Base-by-base conservation (phyloP, 768 basidiomycete species). In the Pilatotrama ljubarskyi region DNA sequence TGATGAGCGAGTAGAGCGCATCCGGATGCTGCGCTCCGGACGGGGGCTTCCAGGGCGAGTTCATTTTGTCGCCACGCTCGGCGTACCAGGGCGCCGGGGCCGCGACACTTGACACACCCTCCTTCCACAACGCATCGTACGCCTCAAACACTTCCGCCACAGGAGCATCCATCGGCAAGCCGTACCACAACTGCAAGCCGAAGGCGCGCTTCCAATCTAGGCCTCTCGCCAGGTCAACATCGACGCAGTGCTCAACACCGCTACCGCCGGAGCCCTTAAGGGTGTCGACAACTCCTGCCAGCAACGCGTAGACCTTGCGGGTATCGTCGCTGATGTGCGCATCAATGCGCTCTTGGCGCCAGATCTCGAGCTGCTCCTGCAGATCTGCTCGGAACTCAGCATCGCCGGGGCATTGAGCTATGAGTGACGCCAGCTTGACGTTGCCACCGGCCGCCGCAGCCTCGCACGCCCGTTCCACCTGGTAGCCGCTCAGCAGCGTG, bases 191-290 rank as follows among this genome's bases (percentile, higher is more conserved):
- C 61, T 88, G 87, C 43, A 98, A 75, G 2, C 93, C 97, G 69
- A 98, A 91, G 0, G 88, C 87, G 18, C 94, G 85, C 72, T 94
- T 95, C 97, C 97, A 99, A 70, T 97, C 95, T 53, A 98, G 73
- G 0, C 84, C 90, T 52, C 86, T 77, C 17, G 85, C 78, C 5
- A 97, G 77, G 55, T 84, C 76, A 25, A 92, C 69, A 55, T 88
- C 85, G 13, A 77, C 70, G 68, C 79, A 80, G 46, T 82, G 82
- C 63, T 80, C 78, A 22, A 80, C 65, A 17, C 82, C 84, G 25
- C 77, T 77, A 2, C 82, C 82, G 61, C 74, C 78, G 50, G 78
- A 81, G 29, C 81, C 85, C 43, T 82, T 78, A 10, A 87, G 77
- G 6, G 84, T 72, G 60, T 83, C 81, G 59, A 85, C 80, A 44